A percentile compares a stretch with the other conserved stretches of the same genome.
Conservation (phyloP, 805 yeast genomes). For the Candida yuanshanica region DNA sequence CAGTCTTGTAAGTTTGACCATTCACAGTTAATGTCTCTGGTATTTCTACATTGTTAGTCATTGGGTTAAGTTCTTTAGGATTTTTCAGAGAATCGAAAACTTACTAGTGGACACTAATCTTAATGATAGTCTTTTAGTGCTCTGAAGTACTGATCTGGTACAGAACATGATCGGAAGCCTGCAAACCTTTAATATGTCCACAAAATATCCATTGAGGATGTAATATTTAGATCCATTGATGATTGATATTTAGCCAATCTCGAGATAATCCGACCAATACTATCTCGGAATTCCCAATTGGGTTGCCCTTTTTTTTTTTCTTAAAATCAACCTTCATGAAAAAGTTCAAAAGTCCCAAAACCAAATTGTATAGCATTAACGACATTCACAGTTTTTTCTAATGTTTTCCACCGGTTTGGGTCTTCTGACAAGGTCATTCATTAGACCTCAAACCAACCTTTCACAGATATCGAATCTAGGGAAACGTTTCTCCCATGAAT, state of each 20-base stretch:
- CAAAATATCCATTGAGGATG: not conserved
- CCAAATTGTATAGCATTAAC: not conserved
- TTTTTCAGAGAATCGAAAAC: not conserved
- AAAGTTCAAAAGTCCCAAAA: not conserved
- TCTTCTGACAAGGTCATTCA: not conserved
- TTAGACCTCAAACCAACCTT: not conserved
- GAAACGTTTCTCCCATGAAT: conserved; percentile 26
- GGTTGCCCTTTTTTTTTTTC: not conserved
- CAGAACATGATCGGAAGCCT: not conserved
- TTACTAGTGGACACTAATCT: not conserved
- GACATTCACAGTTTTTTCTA: not conserved
- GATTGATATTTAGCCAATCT: not conserved
- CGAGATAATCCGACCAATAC: not conserved
- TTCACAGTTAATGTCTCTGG: conserved; percentile 35
- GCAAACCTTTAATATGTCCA: not conserved
- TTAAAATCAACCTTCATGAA: not conserved
- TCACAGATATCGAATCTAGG: conserved; percentile 6
- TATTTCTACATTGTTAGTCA: not conserved
- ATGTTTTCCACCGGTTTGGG: conserved; percentile 3
- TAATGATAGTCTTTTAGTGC: not conserved
- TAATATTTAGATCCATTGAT: too few relatives aligned
- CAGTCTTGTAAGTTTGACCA: conserved; percentile 50
- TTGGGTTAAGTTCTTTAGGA: not conserved
- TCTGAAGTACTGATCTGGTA: not conserved
- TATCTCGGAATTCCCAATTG: not conserved